Evolutionary conservation across 495 filamentous ascomycete genomes (phyloP), one percentile per base, ranked within the genome.

Genomic region (Penicillium macrosclerotiorum): DNA sequence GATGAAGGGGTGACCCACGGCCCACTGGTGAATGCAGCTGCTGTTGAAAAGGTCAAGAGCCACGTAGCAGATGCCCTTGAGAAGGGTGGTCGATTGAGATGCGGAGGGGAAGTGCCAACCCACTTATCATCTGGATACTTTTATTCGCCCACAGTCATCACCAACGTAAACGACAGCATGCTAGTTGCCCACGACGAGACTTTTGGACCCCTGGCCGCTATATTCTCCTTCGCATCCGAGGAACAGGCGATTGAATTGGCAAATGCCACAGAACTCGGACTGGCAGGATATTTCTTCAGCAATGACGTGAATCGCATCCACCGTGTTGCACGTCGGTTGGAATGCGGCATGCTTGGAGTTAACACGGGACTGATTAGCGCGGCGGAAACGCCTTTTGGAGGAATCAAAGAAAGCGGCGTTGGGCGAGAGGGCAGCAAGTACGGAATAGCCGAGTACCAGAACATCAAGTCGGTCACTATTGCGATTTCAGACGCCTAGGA

Each of bases 1-100:
- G 76, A 81, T 1, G 63, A 72, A 9, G 75, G 70, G 19, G 71
- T 77, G 22, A 90, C 82, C 0, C 83, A 89, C 49, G 89, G 89
- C 1, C 89, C 88, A 2, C 65, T 94, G 6, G 88, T 89, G 44
- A 85, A 90, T 62, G 69, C 76, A 16, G 68, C 76, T 4, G 89
- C 85, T 5, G 67, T 89, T 17, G 66, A 60, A 27, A 94, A 92
- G 58, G 87, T 86, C 13, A 74, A 81, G 6, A 59, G 70, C 8
- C 88, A 91, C 57, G 78, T 93, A 9, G 69, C 75, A 9, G 87
- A 94, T 56, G 89, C 89, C 1, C 63, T 77, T 5, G 49, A 67
- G 3, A 87, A 59, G 31, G 63, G 65, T 11, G 65, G 46, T 5
- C 36, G 35, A 53, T 56, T 30, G 47, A 31, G n/a, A 35, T 34